Evolutionary conservation across 306 rosid species (phyloP).

Genomic region (Erythrophleum fordii): DNA sequence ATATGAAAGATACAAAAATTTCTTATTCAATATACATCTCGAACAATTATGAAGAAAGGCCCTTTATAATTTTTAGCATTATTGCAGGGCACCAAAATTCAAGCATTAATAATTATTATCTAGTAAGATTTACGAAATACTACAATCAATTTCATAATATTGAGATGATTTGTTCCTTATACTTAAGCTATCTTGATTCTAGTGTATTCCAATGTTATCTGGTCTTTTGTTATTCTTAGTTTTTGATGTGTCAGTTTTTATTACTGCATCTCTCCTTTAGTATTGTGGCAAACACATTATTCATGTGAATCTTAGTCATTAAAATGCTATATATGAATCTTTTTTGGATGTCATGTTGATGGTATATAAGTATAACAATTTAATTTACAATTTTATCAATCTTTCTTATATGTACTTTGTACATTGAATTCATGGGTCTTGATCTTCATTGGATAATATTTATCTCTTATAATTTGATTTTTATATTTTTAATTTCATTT

Average conservation of each 20-base stretch:
- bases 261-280: neutral
- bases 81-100: too few relatives aligned
- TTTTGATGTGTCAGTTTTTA: neutral
- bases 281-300: constrained; percentile 1
- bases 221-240: neutral
- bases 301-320: neutral
- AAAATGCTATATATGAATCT: constrained; percentile 17
- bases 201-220: constrained; percentile 16
- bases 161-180: constrained; percentile 22
- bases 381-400: neutral
- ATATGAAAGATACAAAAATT: too few relatives aligned
- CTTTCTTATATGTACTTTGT: too few relatives aligned
- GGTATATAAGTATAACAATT: constrained; percentile 12
- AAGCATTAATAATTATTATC: neutral
- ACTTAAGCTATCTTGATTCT: constrained; percentile 21
- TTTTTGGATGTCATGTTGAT: constrained; percentile 7
- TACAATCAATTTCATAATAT: neutral
- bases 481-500: too few relatives aligned
- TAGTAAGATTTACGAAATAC: neutral
- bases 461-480: too few relatives aligned
- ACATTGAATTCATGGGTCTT: too few relatives aligned
- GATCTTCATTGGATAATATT: too few relatives aligned
- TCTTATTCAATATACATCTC: too few relatives aligned
- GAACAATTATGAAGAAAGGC: too few relatives aligned
- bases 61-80: too few relatives aligned